Base-by-base conservation (phyloP, 768 basidiomycete genomes). In the Auriscalpium microsporum region DNA sequence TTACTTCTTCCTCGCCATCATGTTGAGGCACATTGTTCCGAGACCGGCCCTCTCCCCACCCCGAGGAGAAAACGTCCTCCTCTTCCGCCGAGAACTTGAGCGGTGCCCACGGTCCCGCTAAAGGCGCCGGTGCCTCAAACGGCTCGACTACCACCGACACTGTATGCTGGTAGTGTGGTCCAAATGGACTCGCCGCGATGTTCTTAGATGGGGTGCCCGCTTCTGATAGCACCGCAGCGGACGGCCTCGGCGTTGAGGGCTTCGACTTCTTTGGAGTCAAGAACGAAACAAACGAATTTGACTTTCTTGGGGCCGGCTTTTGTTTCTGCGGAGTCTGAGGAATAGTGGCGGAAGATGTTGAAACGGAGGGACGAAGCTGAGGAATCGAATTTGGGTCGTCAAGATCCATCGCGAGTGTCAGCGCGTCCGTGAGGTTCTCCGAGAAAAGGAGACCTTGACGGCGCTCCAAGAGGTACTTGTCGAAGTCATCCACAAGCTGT, bases 401-500 rank as follows among this genome's bases (percentile, higher is more conserved):
- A 21, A 87, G 68, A 55, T 93, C 86, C 53, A 93, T 72, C 13
- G 75, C 78, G 47, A 92, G 73, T 46, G 78, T 86, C 56, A 97
- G 74, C 4, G 94, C 94, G 63, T 97, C 95, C 8, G 84, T 88
- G 37, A 96, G 72, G 66, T 94, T 94, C 71, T 96, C 94, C 4
- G 87, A 87, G 69, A 95, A 96, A 16, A 95, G 71, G 9, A 98
- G 75, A 2, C 94, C 94, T 65, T 87, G 87, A 16, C 95, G 80
- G 37, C 95, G 80, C 69, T 98, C 91, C 2, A 82, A 68, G 3
- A 98, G 79, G 64, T 82, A 90, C 64, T 79, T 80, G 72, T 97
- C 93, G 65, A 97, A 96, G 47, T 85, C 73, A 19, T 85, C 78
- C 33, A 95, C 83, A 17, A 77, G 67, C 42, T 78, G 74, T 8